Base-by-base conservation (phyloP, 768 basidiomycete genomes). In the Imleria badia region DNA sequence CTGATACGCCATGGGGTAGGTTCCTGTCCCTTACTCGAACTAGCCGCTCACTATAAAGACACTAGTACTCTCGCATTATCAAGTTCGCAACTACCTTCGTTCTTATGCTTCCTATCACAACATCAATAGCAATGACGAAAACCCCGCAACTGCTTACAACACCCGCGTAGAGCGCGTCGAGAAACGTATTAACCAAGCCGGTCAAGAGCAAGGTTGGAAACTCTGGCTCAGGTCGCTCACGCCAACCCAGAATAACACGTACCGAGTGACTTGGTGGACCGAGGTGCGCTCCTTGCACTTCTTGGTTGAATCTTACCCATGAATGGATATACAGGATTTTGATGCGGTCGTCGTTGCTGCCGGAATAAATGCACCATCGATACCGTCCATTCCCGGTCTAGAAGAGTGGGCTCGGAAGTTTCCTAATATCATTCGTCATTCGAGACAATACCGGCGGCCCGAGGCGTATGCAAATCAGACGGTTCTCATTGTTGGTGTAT, bases 371-470 rank as follows among this genome's bases (percentile, higher is more conserved):
- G 43, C 59, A 23, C 51, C 60, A n/a, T 51, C 39, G 3, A 49
- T 60, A 39, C 59, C 54, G 4, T 23, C 42, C 29, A 60, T 60
- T 19, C 54, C 59, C 12, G 60, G 54, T 30, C 33, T 56, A 14
- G 46, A 35, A 19, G 46, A 52, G 2, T 56, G 59, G 47, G 47
- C 23, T 2, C 54, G 62, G 8, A 60, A 56, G 7, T 78, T 73
- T 62, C 73, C 77, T 0, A 60, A 60, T 1, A 51, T 61, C 6
- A 56, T 79, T 29, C 55, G 60, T 6, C 78, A 79, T 57, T 74
- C 77, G 11, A 61, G 78, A 30, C 73, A 75, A 38, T 81, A 80
- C 55, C 68, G 76, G 6, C 61, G 62, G 44, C 78, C 79, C 0
- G 71, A 77, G 23, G 31, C 53, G 2, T 75, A 69, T 39, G 30